Percentiles rank a stretch among this genome's conserved stretches.
These are phyloP conservation scores for Fusarium azukiicola DNA, from an alignment of 2,329 filamentous ascomycete species.

Conservation along the genomic window DNA sequence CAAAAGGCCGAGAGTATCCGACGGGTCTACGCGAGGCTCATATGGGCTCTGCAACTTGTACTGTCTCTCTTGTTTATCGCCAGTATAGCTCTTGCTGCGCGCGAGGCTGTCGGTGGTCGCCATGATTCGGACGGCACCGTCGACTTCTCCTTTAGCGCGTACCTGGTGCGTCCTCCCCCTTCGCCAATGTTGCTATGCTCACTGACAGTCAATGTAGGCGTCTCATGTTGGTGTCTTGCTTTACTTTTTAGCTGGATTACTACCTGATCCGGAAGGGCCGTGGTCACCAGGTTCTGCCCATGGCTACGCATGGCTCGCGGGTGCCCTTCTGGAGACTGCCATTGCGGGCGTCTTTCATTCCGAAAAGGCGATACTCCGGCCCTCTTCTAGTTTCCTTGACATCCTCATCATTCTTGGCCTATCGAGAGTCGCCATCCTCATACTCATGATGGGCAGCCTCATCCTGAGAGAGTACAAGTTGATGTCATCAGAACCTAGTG, in stretches of 20 bases:
- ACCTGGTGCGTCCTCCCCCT: slow-evolving; percentile 56
- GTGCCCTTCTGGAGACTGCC: slow-evolving; percentile 60
- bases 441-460: slow-evolving; percentile 61
- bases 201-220: slow-evolving; percentile 53
- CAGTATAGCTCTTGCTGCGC: slow-evolving; percentile 59
- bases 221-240: slow-evolving; percentile 66
- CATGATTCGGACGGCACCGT: slow-evolving; percentile 50
- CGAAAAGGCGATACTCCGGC: slow-evolving; percentile 55
- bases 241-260: slow-evolving; percentile 65
- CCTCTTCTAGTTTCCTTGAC: slow-evolving; percentile 56
- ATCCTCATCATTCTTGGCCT: slow-evolving; percentile 57
- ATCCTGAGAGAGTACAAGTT: slow-evolving; percentile 58
- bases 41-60: slow-evolving; percentile 61
- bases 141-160: slow-evolving; percentile 65
- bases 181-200: background rate
- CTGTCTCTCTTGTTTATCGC: slow-evolving; percentile 59
- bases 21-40: slow-evolving; percentile 57
- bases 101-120: slow-evolving; percentile 57
- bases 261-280: slow-evolving; percentile 68
- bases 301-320: slow-evolving; percentile 62
- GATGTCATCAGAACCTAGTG: slow-evolving; percentile 51
- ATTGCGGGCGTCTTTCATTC: slow-evolving; percentile 61
- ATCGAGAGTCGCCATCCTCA: slow-evolving; percentile 58
- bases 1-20: slow-evolving; percentile 52
- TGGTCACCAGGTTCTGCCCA: slow-evolving; percentile 65